Evolutionary conservation across 2,329 filamentous ascomycete species (phyloP).

Genomic region (Fusarium sp.): DNA sequence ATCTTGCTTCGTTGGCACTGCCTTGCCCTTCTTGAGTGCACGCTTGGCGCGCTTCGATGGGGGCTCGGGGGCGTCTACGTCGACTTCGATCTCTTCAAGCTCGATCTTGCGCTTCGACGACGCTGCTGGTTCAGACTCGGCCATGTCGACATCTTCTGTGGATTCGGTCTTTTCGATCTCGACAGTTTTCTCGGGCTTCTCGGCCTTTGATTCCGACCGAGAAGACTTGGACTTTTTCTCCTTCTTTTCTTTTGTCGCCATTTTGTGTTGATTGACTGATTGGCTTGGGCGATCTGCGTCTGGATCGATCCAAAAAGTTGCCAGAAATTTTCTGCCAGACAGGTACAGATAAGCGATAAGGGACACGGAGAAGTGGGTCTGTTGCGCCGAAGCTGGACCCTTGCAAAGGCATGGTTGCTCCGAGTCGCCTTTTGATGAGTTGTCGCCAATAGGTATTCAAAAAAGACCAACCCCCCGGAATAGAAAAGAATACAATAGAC

Average conservation of each 20-base stretch:
- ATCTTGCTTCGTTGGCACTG: constrained; percentile 61
- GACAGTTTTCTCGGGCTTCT: constrained; percentile 22
- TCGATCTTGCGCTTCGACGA: constrained; percentile 77
- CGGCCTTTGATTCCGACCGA: constrained; percentile 32
- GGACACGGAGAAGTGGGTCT: constrained; percentile 33
- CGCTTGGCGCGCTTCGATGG: constrained; percentile 95
- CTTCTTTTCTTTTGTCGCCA: constrained; percentile 50
- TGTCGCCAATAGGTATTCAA: constrained; percentile 4
- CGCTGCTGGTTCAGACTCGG: constrained; percentile 28
- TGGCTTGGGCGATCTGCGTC: constrained; percentile 9
- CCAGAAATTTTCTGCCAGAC: constrained; percentile 24
- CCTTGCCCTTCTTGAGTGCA: constrained; percentile 87
- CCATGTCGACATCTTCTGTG: constrained; percentile 32
- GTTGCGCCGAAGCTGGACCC: constrained; percentile 26
- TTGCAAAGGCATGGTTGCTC: constrained; percentile 15
- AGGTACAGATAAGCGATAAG: constrained; percentile 50
- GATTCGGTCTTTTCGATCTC: constrained; percentile 33
- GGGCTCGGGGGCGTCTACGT: constrained; percentile 90
- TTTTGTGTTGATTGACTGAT: constrained; percentile 32
- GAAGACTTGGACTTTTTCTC: constrained; percentile 43
- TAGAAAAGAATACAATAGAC: constrained; percentile 15
- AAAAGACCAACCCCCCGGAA: constrained; percentile 26
- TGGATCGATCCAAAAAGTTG: constrained; percentile 25
- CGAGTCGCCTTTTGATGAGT: constrained; percentile 27
- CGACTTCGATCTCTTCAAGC: constrained; percentile 86